Evolutionary conservation across 306 rosid genomes (phyloP).

Genomic region (Pyrus betulifolia): DNA sequence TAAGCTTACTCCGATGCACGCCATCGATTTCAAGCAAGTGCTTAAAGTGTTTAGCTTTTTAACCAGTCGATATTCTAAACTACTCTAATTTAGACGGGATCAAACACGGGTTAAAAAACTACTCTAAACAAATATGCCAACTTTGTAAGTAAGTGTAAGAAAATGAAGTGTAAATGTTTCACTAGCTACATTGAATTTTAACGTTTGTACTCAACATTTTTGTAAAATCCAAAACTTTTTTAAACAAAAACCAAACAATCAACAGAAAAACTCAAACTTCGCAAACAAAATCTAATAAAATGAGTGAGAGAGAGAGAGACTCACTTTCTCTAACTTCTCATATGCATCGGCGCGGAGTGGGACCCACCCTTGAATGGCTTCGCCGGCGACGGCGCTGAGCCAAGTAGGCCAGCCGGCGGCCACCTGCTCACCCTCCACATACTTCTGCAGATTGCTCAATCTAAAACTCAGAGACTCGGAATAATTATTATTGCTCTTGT

Average conservation of each 20-base stretch:
- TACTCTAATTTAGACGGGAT: neutral
- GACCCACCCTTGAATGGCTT: conserved; percentile 97
- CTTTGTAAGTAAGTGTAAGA: neutral
- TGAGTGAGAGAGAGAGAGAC: neutral
- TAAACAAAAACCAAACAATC: neutral
- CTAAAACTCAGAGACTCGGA: conserved; percentile 72
- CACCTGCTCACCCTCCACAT: conserved; percentile 79
- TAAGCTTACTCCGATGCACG: neutral
- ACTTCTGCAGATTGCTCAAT: conserved; percentile 66
- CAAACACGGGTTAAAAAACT: neutral
- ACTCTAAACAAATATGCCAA: neutral
- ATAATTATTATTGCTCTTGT: neutral
- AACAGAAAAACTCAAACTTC: neutral
- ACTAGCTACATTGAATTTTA: neutral
- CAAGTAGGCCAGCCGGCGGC: conserved; percentile 98
- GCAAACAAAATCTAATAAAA: neutral
- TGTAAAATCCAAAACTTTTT: neutral
- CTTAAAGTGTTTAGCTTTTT: neutral
- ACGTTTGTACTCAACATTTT: neutral
- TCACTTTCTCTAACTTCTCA: conserved; percentile 89
- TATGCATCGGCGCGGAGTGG: conserved; percentile 81
- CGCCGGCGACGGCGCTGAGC: conserved; percentile 90
- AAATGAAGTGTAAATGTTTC: neutral
- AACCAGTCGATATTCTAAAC: neutral
- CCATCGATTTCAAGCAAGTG: neutral